Base-by-base conservation (phyloP, 441 rosid genomes). In the Erodium texanum region DNA sequence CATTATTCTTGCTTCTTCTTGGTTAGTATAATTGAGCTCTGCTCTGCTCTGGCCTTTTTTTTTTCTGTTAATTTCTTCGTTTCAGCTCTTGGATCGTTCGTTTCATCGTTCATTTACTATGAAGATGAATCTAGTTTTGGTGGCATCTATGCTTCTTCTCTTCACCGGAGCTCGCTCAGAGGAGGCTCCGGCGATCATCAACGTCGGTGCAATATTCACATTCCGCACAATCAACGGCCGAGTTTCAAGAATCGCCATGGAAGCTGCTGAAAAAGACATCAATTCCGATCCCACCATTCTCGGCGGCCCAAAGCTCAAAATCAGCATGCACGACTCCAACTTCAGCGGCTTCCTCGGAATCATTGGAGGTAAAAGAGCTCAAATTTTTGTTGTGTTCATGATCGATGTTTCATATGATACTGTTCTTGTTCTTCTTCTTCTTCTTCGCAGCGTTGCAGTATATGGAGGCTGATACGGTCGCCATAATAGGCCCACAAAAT, bases 401-500 rank as follows among this genome's bases (percentile, higher is more conserved):
- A 11, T 45, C n/a, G n/a, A n/a, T n/a, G n/a, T n/a, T n/a, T 36
- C 1, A 5, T 12, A n/a, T 50, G 58, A 50, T 15, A 36, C 41
- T 10, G 41, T 36, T 36, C 9, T 0, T 36, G n/a, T n/a, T n/a
- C n/a, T n/a, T n/a, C n/a, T n/a, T n/a, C n/a, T 36, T n/a, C 5
- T 50, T 8, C 3, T 20, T 71, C 70, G 71, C 78, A 90, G 98
- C 87, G 72, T 82, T 93, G 1, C 84, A 70, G 70, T 85, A 87
- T 80, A 85, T 93, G 93, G 94, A 82, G 74, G 72, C 64, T 19
- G 86, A 90, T 63, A 83, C 90, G 4, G 85, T 87, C 48, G 97
- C 97, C 66, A 86, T 93, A 77, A 80, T 93, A 52, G 97, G 96
- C 22, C 97, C 98, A 15, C 90, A 87, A 70, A 84, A 88, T 75